phyloP scores from a whole-genome alignment of 108 stramenopile species.

The Schizochytrium sp. region DNA sequence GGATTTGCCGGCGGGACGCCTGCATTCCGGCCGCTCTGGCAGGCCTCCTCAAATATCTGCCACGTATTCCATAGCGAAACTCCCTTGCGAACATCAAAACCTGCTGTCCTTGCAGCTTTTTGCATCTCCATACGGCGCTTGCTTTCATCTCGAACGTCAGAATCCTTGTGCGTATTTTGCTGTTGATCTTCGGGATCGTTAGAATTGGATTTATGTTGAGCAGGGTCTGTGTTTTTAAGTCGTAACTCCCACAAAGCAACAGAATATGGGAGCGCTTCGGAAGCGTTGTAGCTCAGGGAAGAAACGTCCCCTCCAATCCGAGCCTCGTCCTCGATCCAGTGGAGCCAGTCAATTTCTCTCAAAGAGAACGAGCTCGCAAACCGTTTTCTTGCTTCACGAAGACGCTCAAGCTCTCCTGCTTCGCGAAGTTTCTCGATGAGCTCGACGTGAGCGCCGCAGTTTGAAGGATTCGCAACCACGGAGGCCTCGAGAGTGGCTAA shows the following conservation, averaged over 20 bases:
- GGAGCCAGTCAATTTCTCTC: not conserved
- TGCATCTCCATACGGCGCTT: too few species aligned
- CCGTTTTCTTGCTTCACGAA: not conserved
- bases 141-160: not conserved
- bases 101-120: not conserved
- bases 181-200: too few species aligned
- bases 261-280: not conserved
- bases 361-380: not conserved
- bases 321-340: conserved; percentile 18
- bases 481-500: too few species aligned
- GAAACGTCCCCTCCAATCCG: not conserved
- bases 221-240: not conserved
- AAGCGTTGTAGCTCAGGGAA: not conserved
- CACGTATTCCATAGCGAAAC: not conserved
- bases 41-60: not conserved
- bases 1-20: too few species aligned
- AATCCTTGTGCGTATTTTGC: not conserved
- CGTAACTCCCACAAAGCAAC: not conserved
- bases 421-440: too few species aligned
- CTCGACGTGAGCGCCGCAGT: too few species aligned
- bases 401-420: not conserved
- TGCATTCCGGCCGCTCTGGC: too few species aligned
- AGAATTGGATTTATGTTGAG: not conserved
- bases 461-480: too few species aligned
- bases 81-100: not conserved